Percentiles rank a stretch among this genome's conserved stretches.
phyloP scores from a whole-genome alignment of 2,329 filamentous ascomycete genomes.

The Alternaria angustiovoidea region DNA sequence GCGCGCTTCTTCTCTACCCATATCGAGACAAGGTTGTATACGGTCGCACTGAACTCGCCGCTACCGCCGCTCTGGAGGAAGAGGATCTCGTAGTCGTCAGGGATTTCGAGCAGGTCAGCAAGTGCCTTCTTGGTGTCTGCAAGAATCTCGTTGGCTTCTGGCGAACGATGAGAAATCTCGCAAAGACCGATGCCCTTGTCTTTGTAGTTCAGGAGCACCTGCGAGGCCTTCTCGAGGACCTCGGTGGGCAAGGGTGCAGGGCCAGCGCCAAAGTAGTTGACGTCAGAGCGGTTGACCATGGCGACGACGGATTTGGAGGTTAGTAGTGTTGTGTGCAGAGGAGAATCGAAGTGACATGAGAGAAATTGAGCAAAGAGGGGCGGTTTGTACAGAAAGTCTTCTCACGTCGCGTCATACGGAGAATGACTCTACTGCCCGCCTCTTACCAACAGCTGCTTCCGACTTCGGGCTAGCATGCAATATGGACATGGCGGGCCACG shows the following conservation, averaged over 20 bases:
- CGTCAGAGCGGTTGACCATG: slow-evolving; percentile 77
- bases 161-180: slow-evolving; percentile 89
- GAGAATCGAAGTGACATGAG: slow-evolving; percentile 6
- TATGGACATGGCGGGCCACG: background rate
- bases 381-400: slow-evolving; percentile 24
- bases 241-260: slow-evolving; percentile 85
- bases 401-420: slow-evolving; percentile 36
- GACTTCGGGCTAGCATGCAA: slow-evolving; percentile 31
- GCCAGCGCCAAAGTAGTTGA: slow-evolving; percentile 89
- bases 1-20: slow-evolving; percentile 78
- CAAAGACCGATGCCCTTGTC: slow-evolving; percentile 83
- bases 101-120: slow-evolving; percentile 77
- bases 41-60: slow-evolving; percentile 82
- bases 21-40: slow-evolving; percentile 83
- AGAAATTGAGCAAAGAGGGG: slow-evolving; percentile 12
- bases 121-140: slow-evolving; percentile 80
- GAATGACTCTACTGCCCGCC: slow-evolving; percentile 37
- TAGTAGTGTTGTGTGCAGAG: slow-evolving; percentile 1
- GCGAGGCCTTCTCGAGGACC: slow-evolving; percentile 78
- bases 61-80: slow-evolving; percentile 89
- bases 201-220: slow-evolving; percentile 82
- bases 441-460: slow-evolving; percentile 23
- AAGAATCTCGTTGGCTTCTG: slow-evolving; percentile 79
- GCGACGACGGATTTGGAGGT: slow-evolving; percentile 12
- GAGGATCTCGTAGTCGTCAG: slow-evolving; percentile 84